Evolutionary conservation across 108 stramenopile species (phyloP), one percentile per base, ranked within the genome.

Genomic region (Fragilariopsis cylindrus): DNA sequence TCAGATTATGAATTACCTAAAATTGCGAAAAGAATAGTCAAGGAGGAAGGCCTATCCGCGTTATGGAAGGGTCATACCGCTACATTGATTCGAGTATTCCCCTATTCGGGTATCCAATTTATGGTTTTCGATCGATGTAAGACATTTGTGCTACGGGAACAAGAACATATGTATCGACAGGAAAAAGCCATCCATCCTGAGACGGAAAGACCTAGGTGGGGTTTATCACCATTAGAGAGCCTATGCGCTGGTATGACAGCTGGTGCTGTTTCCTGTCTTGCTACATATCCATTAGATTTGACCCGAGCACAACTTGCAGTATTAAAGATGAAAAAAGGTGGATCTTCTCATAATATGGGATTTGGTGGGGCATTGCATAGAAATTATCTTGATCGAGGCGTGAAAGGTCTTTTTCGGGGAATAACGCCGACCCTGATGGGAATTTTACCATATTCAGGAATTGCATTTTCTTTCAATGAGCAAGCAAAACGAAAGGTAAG

Each of bases 51-150:
- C 1, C 62, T 87, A 50, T 48, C 70, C 12, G 97, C 95, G 4
- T 75, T 98, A 18, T 98, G 97, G 97, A 96, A 95, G 73, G 98
- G 98, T 4, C 97, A 99, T 84, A 82, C 82, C 55, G 98, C 97
- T 39, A 98, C 97, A 12, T 90, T 98, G 89, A 87, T 97, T 58
- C 92, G 98, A 44, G 97, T 99, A 15, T 95, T 96, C 86, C 98
- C 98, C 9, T 99, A 99, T 73, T 84, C 90, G 19, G 98, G 97
- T 19, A 94, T 97, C 72, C 98, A 99, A 78, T 98, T 99, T 74
- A 96, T 97, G 92, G 90, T 97, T 9, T 98, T 97, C 82, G 97
- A 99, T 77, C 72, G 82, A 41, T 87, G 90, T 63, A 98, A 97
- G 77, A 71, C 73, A 3, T 80, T 62, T 68, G 86, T 90, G 56